Base-by-base conservation (phyloP, 2,329 filamentous ascomycete species). In the Golovinomyces cichoracearum region DNA sequence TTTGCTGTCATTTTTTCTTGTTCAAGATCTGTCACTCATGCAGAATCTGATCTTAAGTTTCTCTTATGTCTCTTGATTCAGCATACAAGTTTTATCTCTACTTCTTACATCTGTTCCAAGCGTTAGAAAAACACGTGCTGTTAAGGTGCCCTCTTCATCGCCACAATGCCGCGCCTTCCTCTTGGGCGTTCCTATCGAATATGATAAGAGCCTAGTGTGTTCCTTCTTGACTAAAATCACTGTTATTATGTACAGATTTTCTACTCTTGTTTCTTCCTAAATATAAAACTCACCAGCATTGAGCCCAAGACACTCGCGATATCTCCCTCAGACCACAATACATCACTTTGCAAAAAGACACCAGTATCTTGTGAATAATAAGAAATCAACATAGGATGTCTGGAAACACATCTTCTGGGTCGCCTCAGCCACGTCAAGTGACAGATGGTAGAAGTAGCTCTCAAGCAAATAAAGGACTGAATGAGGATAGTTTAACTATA, bases 401-500 rank as follows among this genome's bases (percentile, higher is more conserved):
- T 57, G 57, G 60, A 51, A 57, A 55, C 15, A 52, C 57, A 52
- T 62, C 64, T 23, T 63, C 63, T 22, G 66, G 64, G 42, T 69
- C 68, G 47, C 66, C 67, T 17, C 60, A 56, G 47, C 57, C 63
- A 48, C 63, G 63, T 51, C 65, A 62, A 25, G 51, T 58, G 25
- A 57, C 57, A 9, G 54, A 57, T 17, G 54, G 60, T 53, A 63
- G 61, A 56, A 62, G 55, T 40, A 51, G 60, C 45, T 60, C 63
- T 38, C 64, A 65, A 50, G 65, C 67, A 49, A 59, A 59, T 38
- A 44, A 56, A 29, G 48, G 21, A n/a, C 21, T 47, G 35, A 35
- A 49, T 23, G 56, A 59, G 40, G 55, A 57, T 25, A 56, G 56
- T 45, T 25, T 54, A 38, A 35, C 48, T 10, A 13, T 26, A 17